Conservation (phyloP, 2,329 filamentous ascomycete genomes). For the Diaporthe aspalathi region DNA sequence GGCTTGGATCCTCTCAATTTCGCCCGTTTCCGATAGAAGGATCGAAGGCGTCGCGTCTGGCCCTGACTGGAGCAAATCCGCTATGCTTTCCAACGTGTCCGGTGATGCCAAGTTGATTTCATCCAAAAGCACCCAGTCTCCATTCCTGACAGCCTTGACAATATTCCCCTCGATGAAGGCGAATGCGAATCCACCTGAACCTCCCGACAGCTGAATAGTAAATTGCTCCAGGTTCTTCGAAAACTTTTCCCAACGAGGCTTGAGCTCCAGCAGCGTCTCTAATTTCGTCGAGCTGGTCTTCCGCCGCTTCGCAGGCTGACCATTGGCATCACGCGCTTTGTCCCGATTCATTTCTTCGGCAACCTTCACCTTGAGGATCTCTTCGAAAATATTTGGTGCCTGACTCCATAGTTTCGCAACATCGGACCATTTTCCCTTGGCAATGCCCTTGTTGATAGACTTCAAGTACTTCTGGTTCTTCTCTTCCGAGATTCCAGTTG, state of each 20-base stretch:
- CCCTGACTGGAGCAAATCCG: slow-evolving; percentile 83
- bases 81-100: slow-evolving; percentile 93
- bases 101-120: slow-evolving; percentile 97
- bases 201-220: slow-evolving; percentile 79
- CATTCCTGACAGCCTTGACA: slow-evolving; percentile 93
- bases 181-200: slow-evolving; percentile 86
- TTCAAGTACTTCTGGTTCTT: slow-evolving; percentile 91
- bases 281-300: slow-evolving; percentile 74
- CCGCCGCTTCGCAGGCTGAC: slow-evolving; percentile 76
- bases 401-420: slow-evolving; percentile 89
- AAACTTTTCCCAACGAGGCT: slow-evolving; percentile 83
- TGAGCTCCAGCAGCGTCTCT: slow-evolving; percentile 67
- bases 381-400: slow-evolving; percentile 87
- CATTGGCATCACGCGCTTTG: slow-evolving; percentile 54
- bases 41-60: slow-evolving; percentile 81
- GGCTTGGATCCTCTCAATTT: slow-evolving; percentile 88
- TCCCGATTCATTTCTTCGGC: slow-evolving; percentile 56
- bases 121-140: slow-evolving; percentile 96
- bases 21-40: slow-evolving; percentile 90
- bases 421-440: slow-evolving; percentile 87
- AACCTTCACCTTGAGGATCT: slow-evolving; percentile 70
- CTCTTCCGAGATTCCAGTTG: slow-evolving; percentile 84
- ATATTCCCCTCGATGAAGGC: slow-evolving; percentile 97
- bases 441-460: slow-evolving; percentile 81
- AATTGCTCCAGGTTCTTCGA: slow-evolving; percentile 79